These are phyloP conservation scores for Irineochytrium annulatum DNA, from an alignment of 192 early-diverging fungal species.

Conservation along the genomic window DNA sequence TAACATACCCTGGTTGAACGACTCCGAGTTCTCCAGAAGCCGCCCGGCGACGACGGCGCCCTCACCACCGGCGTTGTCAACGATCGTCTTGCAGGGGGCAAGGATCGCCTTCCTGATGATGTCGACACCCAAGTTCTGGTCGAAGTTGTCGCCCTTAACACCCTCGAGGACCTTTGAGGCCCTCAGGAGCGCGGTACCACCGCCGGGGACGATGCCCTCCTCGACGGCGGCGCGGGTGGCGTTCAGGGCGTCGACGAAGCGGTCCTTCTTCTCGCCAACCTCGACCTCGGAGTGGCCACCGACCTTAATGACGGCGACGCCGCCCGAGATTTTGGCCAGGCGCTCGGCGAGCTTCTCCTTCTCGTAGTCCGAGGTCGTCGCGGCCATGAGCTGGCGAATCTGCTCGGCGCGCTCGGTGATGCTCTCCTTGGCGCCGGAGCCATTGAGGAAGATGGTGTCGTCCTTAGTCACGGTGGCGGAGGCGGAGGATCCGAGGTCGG, in stretches of 20 bases:
- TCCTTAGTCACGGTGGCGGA: slow-evolving; percentile 96
- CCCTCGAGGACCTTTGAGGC: slow-evolving; percentile 74
- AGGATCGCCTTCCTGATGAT: slow-evolving; percentile 93
- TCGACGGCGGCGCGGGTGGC: slow-evolving; percentile 99
- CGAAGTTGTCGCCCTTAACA: slow-evolving; percentile 95
- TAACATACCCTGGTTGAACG: slow-evolving; percentile 72
- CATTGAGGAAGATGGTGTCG: slow-evolving; percentile 97
- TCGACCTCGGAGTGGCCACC: slow-evolving; percentile 98
- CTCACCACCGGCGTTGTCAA: slow-evolving; percentile 96
- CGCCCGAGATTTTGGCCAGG: slow-evolving; percentile 95
- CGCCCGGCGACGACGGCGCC: slow-evolving; percentile 96
- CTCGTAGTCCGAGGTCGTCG: slow-evolving; percentile 92
- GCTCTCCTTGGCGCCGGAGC: slow-evolving; percentile 83
- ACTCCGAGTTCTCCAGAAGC: slow-evolving; percentile 74
- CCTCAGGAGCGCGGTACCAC: slow-evolving; percentile 96
- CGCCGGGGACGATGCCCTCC: slow-evolving; percentile 98
- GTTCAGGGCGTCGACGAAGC: slow-evolving; percentile 96
- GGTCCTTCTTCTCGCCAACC: slow-evolving; percentile 99
- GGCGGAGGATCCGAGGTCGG: slow-evolving; percentile 86
- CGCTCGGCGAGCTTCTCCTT: slow-evolving; percentile 99
- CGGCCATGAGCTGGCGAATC: slow-evolving; percentile 86
- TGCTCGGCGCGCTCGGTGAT: slow-evolving; percentile 95
- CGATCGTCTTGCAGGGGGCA: slow-evolving; percentile 89
- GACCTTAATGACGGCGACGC: slow-evolving; percentile 99
- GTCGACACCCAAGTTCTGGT: slow-evolving; percentile 96